Evolutionary conservation across 768 basidiomycete species (phyloP).

Genomic region (Russula virescens): DNA sequence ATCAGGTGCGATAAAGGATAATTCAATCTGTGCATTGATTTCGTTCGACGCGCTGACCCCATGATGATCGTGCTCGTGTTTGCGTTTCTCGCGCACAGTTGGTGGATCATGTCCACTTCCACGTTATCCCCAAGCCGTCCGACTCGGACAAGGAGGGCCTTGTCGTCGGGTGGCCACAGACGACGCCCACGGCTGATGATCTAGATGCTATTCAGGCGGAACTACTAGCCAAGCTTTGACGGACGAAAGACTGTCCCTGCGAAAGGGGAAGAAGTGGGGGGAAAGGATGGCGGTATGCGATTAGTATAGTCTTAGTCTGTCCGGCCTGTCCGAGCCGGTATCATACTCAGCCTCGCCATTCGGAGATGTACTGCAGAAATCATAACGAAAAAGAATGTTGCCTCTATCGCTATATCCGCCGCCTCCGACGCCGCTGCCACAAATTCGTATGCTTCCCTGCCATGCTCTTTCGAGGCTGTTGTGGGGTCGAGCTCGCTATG

Average conservation of each 20-base stretch:
- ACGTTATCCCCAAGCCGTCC: conserved; percentile 88
- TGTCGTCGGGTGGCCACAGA: conserved; percentile 72
- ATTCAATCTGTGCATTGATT: not conserved
- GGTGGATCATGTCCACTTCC: conserved; percentile 89
- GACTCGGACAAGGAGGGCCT: conserved; percentile 63
- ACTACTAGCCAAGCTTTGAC: conserved; percentile 49
- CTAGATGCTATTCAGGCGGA: conserved; percentile 54
- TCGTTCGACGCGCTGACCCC: not conserved
- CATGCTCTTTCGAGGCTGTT: not conserved
- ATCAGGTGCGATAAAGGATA: conserved; percentile 30
- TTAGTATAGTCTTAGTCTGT: too few relatives aligned
- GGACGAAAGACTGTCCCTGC: not conserved
- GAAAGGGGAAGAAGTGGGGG: too few relatives aligned
- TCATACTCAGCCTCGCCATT: too few relatives aligned
- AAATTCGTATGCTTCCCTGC: not conserved
- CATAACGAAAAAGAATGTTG: too few relatives aligned
- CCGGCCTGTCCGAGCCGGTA: too few relatives aligned
- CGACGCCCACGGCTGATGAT: conserved; percentile 56
- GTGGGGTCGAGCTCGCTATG: not conserved
- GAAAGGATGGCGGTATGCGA: too few relatives aligned
- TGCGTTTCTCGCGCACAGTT: conserved; percentile 33
- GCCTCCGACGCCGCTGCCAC: not conserved
- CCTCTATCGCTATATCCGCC: not conserved
- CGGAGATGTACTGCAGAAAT: too few relatives aligned
- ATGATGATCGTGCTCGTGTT: not conserved